These are phyloP conservation scores for Populus hybrid DNA, from an alignment of 441 rosid genomes.

Conservation along the genomic window DNA sequence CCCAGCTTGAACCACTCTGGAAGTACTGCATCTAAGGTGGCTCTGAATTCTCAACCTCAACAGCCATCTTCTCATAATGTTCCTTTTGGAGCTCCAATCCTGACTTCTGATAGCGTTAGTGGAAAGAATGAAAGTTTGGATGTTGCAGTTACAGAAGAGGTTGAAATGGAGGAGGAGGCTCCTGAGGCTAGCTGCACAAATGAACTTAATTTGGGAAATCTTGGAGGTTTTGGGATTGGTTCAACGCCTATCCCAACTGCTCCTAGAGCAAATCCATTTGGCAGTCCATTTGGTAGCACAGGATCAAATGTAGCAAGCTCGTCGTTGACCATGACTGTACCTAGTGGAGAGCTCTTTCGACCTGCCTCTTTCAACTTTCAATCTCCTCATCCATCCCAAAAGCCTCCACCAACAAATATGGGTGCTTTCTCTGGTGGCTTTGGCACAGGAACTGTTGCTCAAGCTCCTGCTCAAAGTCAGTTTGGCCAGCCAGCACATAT, in stretches of 20 bases:
- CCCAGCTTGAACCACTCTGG: slow-evolving; percentile 27
- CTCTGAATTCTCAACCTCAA: slow-evolving; percentile 44
- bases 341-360: slow-evolving; percentile 60
- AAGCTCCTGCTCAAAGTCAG: slow-evolving; percentile 55
- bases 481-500: slow-evolving; percentile 84
- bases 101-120: slow-evolving; percentile 34
- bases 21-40: slow-evolving; percentile 36
- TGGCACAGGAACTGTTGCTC: slow-evolving; percentile 45
- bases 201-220: slow-evolving; percentile 65
- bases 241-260: slow-evolving; percentile 38
- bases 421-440: slow-evolving; percentile 61
- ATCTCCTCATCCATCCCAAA: slow-evolving; percentile 56
- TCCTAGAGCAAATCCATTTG: slow-evolving; percentile 71
- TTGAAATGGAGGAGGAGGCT: slow-evolving; percentile 97
- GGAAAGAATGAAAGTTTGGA: slow-evolving; percentile 47
- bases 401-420: slow-evolving; percentile 46
- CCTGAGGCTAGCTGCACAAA: slow-evolving; percentile 55
- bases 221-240: slow-evolving; percentile 55
- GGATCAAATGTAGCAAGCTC: slow-evolving; percentile 45
- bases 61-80: slow-evolving; percentile 30
- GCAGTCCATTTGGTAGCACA: slow-evolving; percentile 59
- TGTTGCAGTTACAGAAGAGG: slow-evolving; percentile 54
- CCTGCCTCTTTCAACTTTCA: slow-evolving; percentile 92
- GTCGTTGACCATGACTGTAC: slow-evolving; percentile 37
- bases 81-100: slow-evolving; percentile 30